These are phyloP conservation scores for Aegilops bicornis DNA, from an alignment of 176 grass and related monocot species.

Conservation along the genomic window DNA sequence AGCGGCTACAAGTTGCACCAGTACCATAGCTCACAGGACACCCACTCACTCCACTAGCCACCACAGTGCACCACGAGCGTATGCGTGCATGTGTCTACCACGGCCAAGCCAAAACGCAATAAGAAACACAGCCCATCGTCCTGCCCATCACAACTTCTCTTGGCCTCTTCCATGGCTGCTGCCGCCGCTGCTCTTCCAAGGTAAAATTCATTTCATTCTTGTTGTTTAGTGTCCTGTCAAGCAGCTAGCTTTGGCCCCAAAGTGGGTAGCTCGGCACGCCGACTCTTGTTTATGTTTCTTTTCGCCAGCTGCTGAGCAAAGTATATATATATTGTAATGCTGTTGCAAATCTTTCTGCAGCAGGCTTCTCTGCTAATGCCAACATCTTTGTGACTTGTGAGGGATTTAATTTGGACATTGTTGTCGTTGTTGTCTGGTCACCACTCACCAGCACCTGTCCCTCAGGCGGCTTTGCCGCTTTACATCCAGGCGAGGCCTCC, in stretches of 20 bases:
- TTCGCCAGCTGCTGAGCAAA: not conserved
- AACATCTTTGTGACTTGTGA: not conserved
- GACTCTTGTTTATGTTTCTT: not conserved
- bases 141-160: not conserved
- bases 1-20: not conserved
- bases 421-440: not conserved
- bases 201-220: not conserved
- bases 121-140: not conserved
- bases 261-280: not conserved
- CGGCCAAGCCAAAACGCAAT: not conserved
- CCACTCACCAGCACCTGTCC: slow-evolving; percentile 4
- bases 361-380: not conserved
- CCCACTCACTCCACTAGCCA: not conserved
- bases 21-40: not conserved
- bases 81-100: not conserved
- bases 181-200: not conserved
- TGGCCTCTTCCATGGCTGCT: not conserved
- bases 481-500: slow-evolving; percentile 11
- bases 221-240: too few relatives aligned
- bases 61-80: not conserved
- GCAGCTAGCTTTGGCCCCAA: not conserved
- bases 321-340: not conserved
- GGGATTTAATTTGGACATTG: slow-evolving; percentile 14
- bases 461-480: slow-evolving; percentile 16
- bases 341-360: not conserved